phyloP scores from a whole-genome alignment of 2,329 filamentous ascomycete genomes.

The Penicillium sp. region DNA sequence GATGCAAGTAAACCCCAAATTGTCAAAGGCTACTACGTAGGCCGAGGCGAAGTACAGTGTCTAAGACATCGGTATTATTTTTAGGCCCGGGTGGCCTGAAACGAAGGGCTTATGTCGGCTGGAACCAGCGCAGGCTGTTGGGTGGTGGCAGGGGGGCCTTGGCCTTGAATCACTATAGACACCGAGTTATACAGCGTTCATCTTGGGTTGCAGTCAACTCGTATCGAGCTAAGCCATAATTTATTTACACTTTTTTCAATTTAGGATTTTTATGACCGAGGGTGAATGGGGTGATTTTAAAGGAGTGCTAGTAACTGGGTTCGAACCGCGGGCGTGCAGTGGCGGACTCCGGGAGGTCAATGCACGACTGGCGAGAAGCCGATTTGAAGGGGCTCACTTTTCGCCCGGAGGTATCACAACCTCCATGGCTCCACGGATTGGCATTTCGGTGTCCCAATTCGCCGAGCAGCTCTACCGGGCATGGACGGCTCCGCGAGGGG shows the following conservation, averaged over 20 bases:
- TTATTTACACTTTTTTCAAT: not conserved
- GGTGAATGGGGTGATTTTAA: not conserved
- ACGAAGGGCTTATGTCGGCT: not conserved
- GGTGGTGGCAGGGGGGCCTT: no score
- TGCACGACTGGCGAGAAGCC: not conserved
- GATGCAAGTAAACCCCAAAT: not conserved
- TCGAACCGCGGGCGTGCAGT: not conserved
- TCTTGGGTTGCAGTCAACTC: not conserved
- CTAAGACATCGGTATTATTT: no score
- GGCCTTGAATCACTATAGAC: not conserved
- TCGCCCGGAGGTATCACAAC: not conserved
- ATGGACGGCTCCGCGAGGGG: conserved; percentile 26
- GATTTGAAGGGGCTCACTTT: not conserved
- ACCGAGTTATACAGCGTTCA: not conserved
- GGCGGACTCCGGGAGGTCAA: not conserved
- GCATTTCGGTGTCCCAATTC: conserved; percentile 31
- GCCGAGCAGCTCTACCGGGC: conserved; percentile 28
- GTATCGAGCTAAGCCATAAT: not conserved
- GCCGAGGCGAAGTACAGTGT: not conserved
- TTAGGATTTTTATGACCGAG: not conserved
- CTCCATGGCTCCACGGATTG: conserved; percentile 14
- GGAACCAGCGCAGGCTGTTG: not conserved
- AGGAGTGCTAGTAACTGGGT: not conserved
- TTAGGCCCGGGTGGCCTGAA: not conserved
- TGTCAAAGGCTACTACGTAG: not conserved